Base-by-base conservation (phyloP, 2,329 filamentous ascomycete species). In the Paracamarosporium sp. region DNA sequence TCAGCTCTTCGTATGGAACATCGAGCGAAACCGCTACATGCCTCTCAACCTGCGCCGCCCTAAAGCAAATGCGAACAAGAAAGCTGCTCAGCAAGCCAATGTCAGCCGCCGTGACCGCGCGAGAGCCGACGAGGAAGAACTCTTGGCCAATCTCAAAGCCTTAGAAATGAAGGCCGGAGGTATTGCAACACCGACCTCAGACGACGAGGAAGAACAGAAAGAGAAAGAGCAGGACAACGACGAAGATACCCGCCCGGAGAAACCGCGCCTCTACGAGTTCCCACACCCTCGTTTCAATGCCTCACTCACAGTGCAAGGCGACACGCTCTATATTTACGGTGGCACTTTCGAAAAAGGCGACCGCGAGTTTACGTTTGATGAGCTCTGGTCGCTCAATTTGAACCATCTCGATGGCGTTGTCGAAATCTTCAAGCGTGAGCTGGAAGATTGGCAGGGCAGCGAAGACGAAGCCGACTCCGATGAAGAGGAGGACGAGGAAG, bases 261-360 rank as follows among this genome's bases (percentile, higher is more conserved):
- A 84, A 67, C 83, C 86, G 0, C 81, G 82, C 1, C 84, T 88
- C 60, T 90, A 91, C 80, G 93, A 97, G 73, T 88, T 96, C 73
- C 95, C 95, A 3, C 93, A 97, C 68, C 85, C 88, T 17, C 85
- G 95, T 50, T 99, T 99, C 80, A 98, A 98, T 67, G 89, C 93
- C 1, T 91, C 95, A 65, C 80, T 98, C 36, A 88, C 94, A 0
- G 92, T 98, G 0, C 93, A 98, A 77, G 92, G 93, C 64, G 95
- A 99, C 74, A 88, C 91, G 8, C 83, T 98, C 1, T 99, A 94
- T 78, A 92, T 98, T 53, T 98, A 96, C 70, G 93, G 95, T 28
- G 95, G 95, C 17, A 99, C 94, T 0, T 97, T 90, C 69, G 95
- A 99, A 73, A 95, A 96, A 73, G 94, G 92, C 17, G 95, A 99